Evolutionary conservation across 2,329 filamentous ascomycete species (phyloP), one percentile per base, ranked within the genome.

Genomic region (Lasiodiplodia gonubiensis): DNA sequence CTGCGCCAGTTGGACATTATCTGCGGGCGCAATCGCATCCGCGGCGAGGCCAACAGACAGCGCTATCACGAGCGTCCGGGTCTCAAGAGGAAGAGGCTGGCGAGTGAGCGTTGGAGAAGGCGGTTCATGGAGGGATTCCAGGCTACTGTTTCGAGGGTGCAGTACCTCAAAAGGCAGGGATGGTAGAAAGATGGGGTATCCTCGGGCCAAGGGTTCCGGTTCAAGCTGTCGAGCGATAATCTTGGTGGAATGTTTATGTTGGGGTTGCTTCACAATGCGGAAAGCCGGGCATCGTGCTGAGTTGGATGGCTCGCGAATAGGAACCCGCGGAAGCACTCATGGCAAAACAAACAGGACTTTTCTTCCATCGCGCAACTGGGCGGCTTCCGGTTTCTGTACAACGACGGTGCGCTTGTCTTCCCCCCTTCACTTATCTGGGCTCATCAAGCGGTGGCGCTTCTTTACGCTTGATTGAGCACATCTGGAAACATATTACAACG

Each of bases 31-130:
- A 93, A 94, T 74, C 82, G 79, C 52, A 80, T 95, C 61, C 82
- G 79, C 71, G 68, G 59, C 2, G 88, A 92, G 72, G 82, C 82
- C 64, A 76, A 78, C 23, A 77, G 73, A 70, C 92, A 95, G 80
- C 83, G 84, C 70, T 92, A 88, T 73, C 90, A 96, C 78, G 92
- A 95, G 83, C 82, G 92, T 55, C 85, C 86, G 0, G 92, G 92
- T 2, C 74, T 92, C 74, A 93, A 91, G 86, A 85, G 89, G 79
- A 96, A 95, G 87, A 86, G 92, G 73, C 79, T 93, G 72, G 83
- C 82, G 77, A 89, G 86, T 68, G 83, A 90, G 82, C 84, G 92
- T 69, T 93, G 91, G 90, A 85, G 87, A 76, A 80, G 72, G 70
- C 86, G 87, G 68, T 95, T 94, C 80, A 89, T 87, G 83, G 77